A percentile compares a stretch with the other conserved stretches of the same genome.
These are phyloP conservation scores for Alisma plantagoaquatica DNA, from an alignment of 106 monocot species.

Conservation along the genomic window DNA sequence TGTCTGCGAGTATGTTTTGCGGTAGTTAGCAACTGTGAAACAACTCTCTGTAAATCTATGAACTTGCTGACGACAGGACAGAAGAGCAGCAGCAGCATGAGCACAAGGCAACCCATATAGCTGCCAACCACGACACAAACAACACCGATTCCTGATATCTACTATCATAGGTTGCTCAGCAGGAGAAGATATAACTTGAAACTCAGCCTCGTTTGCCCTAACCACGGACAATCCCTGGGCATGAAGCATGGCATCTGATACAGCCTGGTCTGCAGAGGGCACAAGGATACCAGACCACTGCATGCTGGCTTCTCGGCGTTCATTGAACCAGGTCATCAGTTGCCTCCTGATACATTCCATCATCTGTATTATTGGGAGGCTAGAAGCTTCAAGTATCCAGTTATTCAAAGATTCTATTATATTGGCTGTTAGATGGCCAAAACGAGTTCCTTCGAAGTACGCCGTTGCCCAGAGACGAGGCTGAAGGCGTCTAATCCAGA, in stretches of 20 bases:
- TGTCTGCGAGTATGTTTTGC: constrained; percentile 87
- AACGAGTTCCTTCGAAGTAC: constrained; percentile 84
- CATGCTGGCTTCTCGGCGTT: constrained; percentile 78
- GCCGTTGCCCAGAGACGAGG: constrained; percentile 92
- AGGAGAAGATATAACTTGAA: constrained; percentile 58
- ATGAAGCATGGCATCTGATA: constrained; percentile 60
- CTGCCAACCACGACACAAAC: constrained; percentile 88
- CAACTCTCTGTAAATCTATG: constrained; percentile 87
- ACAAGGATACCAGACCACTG: constrained; percentile 75
- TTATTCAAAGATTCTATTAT: constrained; percentile 64
- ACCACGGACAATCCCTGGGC: constrained; percentile 58
- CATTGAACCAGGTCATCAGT: constrained; percentile 98
- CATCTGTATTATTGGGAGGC: constrained; percentile 92
- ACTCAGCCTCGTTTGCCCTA: constrained; percentile 85
- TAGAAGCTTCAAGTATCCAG: constrained; percentile 86
- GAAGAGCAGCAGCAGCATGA: constrained; percentile 80
- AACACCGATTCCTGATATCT: constrained; percentile 86
- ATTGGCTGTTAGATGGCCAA: constrained; percentile 84
- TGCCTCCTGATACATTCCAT: constrained; percentile 85
- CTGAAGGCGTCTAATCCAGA: constrained; percentile 76
- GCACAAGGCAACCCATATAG: constrained; percentile 91
- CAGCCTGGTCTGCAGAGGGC: constrained; percentile 61
- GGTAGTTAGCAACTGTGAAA: constrained; percentile 81
- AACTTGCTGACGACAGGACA: constrained; percentile 83
- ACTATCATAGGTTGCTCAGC: constrained; percentile 80